Percentiles rank a stretch among this genome's conserved stretches.
phyloP scores from a whole-genome alignment of 768 basidiomycete species.

The Trametes maxima region DNA sequence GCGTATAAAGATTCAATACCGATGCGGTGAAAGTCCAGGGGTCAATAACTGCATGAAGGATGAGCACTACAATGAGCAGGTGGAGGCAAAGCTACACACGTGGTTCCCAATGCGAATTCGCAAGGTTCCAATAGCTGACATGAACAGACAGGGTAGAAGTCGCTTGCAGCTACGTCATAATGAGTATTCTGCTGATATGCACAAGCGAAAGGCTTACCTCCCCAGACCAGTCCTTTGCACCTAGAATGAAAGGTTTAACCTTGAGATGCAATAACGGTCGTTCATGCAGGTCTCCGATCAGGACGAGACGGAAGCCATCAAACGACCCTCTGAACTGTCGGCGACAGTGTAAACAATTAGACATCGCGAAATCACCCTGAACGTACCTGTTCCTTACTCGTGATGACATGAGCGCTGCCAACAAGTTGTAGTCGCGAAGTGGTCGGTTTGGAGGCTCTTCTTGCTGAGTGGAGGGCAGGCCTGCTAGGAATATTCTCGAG shows the following conservation, averaged over 20 bases:
- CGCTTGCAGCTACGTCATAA: constrained; percentile 70
- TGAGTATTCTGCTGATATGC: background rate
- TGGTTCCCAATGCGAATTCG: constrained; percentile 98
- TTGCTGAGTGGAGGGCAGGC: constrained; percentile 8
- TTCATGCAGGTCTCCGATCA: constrained; percentile 95
- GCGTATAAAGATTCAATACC: constrained; percentile 41
- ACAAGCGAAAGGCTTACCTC: constrained; percentile 52
- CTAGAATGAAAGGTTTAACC: constrained; percentile 80
- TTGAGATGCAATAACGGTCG: constrained; percentile 91
- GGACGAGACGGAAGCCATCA: constrained; percentile 89
- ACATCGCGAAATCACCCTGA: background rate
- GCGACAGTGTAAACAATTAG: background rate
- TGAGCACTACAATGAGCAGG: background rate
- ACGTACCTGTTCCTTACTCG: constrained; percentile 82
- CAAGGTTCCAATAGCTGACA: constrained; percentile 95
- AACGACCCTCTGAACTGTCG: constrained; percentile 78
- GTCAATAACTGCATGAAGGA: constrained; percentile 69
- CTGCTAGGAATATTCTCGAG: background rate
- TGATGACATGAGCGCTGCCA: constrained; percentile 48
- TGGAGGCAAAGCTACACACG: constrained; percentile 43
- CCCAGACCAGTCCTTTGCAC: constrained; percentile 92
- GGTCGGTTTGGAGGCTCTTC: constrained; percentile 14
- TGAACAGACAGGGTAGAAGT: constrained; percentile 79
- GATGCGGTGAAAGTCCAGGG: constrained; percentile 88
- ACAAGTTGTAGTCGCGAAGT: constrained; percentile 25